Percentiles rank a stretch among this genome's conserved stretches.
These are phyloP conservation scores for Rubia occidens DNA, from an alignment of 305 asterid genomes.

Conservation along the genomic window DNA sequence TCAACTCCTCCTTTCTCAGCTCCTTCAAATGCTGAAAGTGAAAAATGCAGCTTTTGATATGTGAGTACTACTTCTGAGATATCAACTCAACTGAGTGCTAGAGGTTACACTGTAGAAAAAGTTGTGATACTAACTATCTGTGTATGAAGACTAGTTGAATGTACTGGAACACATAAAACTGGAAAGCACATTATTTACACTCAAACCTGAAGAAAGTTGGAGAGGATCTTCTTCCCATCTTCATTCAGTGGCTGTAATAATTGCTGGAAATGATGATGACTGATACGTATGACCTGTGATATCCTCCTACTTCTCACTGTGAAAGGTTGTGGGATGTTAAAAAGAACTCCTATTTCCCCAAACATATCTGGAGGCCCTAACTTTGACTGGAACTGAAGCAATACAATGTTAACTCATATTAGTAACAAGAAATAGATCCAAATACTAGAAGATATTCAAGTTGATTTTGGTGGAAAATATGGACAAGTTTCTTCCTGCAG, in stretches of 20 bases:
- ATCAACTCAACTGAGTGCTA: neutral
- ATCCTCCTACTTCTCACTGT: constrained; percentile 82
- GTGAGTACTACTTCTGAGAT: neutral
- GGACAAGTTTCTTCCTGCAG: neutral
- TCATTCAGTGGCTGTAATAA: constrained; percentile 53
- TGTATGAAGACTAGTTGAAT: neutral
- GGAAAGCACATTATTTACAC: constrained; percentile 14
- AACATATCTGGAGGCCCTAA: constrained; percentile 54
- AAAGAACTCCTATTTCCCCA: constrained; percentile 86
- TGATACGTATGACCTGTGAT: constrained; percentile 80
- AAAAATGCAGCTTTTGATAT: neutral
- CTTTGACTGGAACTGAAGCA: constrained; percentile 57
- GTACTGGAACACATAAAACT: neutral
- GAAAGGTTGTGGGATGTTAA: constrained; percentile 80
- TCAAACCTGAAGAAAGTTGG: constrained; percentile 77
- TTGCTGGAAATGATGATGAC: constrained; percentile 92
- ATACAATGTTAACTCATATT: constrained; percentile 19
- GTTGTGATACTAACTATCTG: neutral
- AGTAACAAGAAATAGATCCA: neutral
- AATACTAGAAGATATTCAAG: neutral
- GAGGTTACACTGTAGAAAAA: neutral
- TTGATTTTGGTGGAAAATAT: neutral
- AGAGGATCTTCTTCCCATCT: constrained; percentile 57
- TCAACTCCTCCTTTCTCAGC: constrained; percentile 54
- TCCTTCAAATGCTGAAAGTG: constrained; percentile 53